These are phyloP conservation scores for Vitis riparia DNA, from an alignment of 164 flowering plant species.

Conservation along the genomic window DNA sequence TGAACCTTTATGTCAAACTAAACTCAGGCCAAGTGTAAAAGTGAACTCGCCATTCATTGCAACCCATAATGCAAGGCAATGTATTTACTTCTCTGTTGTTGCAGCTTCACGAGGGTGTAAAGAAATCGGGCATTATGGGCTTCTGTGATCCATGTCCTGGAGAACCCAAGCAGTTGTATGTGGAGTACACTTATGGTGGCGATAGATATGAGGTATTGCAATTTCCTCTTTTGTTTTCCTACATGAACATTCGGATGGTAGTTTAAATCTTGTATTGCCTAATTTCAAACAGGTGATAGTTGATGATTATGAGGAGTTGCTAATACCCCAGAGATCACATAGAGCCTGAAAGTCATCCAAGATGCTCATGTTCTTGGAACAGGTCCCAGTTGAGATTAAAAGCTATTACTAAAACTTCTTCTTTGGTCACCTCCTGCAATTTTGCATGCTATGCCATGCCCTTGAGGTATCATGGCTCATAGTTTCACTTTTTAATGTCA, in stretches of 20 bases:
- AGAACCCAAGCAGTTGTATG: constrained; percentile 67
- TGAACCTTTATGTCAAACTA: not conserved
- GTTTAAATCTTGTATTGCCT: constrained; percentile 3
- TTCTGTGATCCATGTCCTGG: constrained; percentile 96
- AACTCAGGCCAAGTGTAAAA: not conserved
- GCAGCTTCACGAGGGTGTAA: constrained; percentile 95
- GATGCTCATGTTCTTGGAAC: not conserved
- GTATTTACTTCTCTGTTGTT: constrained; percentile 6
- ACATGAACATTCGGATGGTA: not conserved
- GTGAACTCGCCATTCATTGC: not conserved
- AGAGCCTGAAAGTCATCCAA: constrained; percentile 22
- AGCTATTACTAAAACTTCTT: not conserved
- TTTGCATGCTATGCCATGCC: constrained; percentile 33
- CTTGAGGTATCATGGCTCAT: constrained; percentile 3
- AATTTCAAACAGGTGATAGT: constrained; percentile 44
- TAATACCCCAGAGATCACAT: constrained; percentile 56
- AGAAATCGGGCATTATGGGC: constrained; percentile 97
- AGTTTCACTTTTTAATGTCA: not conserved
- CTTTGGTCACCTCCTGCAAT: constrained; percentile 28
- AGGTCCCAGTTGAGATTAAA: too few relatives aligned
- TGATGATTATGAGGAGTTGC: constrained; percentile 58
- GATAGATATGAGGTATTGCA: constrained; percentile 52
- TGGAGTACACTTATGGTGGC: constrained; percentile 67
- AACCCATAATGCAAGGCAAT: not conserved
- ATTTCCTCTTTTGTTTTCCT: not conserved